Evolutionary conservation across 208 protist genomes (phyloP), one percentile per base, ranked within the genome.

Genomic region (Cochliopodium minus): DNA sequence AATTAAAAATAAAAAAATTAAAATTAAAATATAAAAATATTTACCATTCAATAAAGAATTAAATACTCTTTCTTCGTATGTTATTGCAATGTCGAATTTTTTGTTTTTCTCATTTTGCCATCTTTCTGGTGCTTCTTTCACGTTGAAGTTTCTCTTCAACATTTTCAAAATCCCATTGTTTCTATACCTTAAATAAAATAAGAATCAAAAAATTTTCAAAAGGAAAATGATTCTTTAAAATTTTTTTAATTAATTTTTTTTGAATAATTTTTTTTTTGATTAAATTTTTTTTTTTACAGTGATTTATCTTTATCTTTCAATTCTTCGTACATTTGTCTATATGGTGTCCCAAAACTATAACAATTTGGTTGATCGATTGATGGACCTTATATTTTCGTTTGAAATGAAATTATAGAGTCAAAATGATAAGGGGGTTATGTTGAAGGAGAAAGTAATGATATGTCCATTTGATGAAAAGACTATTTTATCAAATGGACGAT

Each of bases 261-360:
- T 29, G 10, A 57, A 30, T 28, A 28, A 20, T 4, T 2, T 26
- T 54, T 57, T 9, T 38, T 32, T 3, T 28, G 22, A 1, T 11
- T 38, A 32, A 40, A 13, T 62, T 43, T 46, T 51, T 33, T 28
- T 26, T 25, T 4, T 32, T 71, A 72, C 59, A 73, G 58, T 50
- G 53, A 36, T 30, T 63, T 39, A 32, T 76, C 64, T 33, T 69
- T 42, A 32, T 23, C 23, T 32, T 43, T 43, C 20, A 76, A 59
- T 47, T 76, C 70, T 7, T 67, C 25, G 33, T 48, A 59, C 17
- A 76, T 76, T 11, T 43, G 36, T 26, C 38, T 17, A 29, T 76
- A 76, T 0, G 69, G 49, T 33, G 70, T 76, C 36, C 64, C 64
- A 62, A 76, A 76, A 39, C 33, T 1, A 36, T 71, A 76, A 46